phyloP scores from a whole-genome alignment of 345 rosid genomes.

The Lenwebbia sp. region DNA sequence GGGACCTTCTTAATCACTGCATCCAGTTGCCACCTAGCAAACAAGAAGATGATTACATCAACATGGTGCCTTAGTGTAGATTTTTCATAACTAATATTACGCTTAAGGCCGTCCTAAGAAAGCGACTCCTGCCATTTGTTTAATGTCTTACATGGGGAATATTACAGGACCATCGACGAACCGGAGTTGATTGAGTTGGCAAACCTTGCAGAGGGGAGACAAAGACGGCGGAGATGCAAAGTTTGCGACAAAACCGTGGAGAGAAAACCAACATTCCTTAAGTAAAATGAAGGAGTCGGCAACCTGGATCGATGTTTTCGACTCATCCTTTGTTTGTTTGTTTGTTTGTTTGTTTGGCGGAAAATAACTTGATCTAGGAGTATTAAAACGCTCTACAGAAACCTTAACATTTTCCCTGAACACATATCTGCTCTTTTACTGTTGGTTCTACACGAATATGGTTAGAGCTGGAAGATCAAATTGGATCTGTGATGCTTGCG shows the following conservation, averaged over 20 bases:
- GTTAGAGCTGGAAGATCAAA: too few species aligned
- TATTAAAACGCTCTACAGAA: background rate
- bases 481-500: too few species aligned
- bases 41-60: background rate
- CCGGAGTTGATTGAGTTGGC: background rate
- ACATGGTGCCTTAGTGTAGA: background rate
- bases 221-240: background rate
- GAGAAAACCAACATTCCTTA: background rate
- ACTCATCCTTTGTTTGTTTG: background rate
- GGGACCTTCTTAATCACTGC: background rate
- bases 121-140: background rate
- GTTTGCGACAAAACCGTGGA: background rate
- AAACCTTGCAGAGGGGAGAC: background rate
- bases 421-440: background rate
- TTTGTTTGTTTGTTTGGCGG: background rate
- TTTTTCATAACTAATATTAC: background rate
- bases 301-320: background rate
- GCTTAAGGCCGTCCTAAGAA: background rate
- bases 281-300: background rate
- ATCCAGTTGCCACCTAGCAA: background rate
- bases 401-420: background rate
- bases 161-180: background rate
- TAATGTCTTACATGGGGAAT: background rate
- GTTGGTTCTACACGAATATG: background rate
- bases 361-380: background rate